Base-by-base conservation (phyloP, 441 rosid genomes). In the Rhodomyrtus psidioides region DNA sequence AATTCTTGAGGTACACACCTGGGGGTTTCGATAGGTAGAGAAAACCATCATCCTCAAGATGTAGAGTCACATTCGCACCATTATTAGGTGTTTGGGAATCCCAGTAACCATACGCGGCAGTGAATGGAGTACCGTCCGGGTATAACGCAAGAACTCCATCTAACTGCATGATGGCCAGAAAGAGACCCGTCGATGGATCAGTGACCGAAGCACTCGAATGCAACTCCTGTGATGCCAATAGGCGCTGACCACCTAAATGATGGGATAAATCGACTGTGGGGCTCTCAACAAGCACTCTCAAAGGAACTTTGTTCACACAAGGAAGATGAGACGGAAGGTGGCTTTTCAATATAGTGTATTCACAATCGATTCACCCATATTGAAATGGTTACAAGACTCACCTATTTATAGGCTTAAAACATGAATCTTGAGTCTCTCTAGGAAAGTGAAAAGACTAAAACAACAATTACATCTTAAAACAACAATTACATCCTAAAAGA, bases 131-230 rank as follows among this genome's bases (percentile, higher is more conserved):
- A 21, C 76, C 83, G 19, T 56, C 42, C 0, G 93, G 89, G 54
- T 90, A 90, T 27, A 81, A 86, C 34, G 88, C 88, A 30, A 91
- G 85, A 28, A 88, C 88, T 46, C 91, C 91, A 65, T 91, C 92
- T 30, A 12, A 27, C 44, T 84, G 86, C 86, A 90, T 88, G 5
- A 4, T 6, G 30, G 88, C 55, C 21, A 49, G 55, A 49, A 90
- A 91, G 53, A 30, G 57, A 28, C 93, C 88, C 1, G 74, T 85
- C 0, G 84, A 16, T 28, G 82, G 87, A 55, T 89, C 83, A 7
- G 84, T 46, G 30, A 39, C 65, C 2, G 90, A 86, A 13, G 75
- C 81, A 54, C 83, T 60, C 12, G 90, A 89, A 54, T 79, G 42
- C 55, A 90, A 56, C 28, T 83, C 14, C 2, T 57, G 2, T 24